These are phyloP conservation scores for Dendrobium nobile DNA, from an alignment of 106 monocot genomes.

Conservation along the genomic window DNA sequence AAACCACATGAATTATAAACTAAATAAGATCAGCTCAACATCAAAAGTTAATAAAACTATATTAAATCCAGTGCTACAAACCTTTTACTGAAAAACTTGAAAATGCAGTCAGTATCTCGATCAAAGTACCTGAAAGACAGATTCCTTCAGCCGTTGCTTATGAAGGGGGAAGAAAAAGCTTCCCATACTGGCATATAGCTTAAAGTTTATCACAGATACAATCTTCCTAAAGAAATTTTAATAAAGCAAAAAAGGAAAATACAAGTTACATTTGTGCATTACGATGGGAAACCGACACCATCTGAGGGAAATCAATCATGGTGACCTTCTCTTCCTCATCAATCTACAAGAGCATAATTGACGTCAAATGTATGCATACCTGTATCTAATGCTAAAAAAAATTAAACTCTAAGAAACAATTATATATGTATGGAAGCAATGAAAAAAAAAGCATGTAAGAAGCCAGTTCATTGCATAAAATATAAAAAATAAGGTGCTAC, in stretches of 20 bases:
- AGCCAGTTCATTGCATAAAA: background rate
- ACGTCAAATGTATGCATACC: background rate
- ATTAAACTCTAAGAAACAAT: no score
- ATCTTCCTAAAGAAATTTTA: background rate
- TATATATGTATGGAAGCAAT: background rate
- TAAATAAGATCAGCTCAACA: background rate
- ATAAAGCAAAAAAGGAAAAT: background rate
- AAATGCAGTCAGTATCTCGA: conserved; percentile 90
- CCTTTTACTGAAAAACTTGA: conserved; percentile 94
- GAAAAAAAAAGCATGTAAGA: background rate
- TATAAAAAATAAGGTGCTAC: background rate
- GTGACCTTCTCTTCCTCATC: conserved; percentile 88
- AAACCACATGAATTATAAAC: background rate
- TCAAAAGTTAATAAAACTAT: background rate
- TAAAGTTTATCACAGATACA: background rate
- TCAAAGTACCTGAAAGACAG: conserved; percentile 87
- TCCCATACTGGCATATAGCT: background rate
- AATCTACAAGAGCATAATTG: conserved; percentile 34
- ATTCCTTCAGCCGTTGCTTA: background rate
- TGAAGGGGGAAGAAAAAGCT: background rate
- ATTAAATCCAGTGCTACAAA: conserved; percentile 13
- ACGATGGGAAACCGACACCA: conserved; percentile 98
- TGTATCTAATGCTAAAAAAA: background rate
- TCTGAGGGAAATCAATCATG: conserved; percentile 99
- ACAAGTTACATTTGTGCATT: conserved; percentile 85